Evolutionary conservation across 768 basidiomycete species (phyloP).

Genomic region (Pholiota microspora): DNA sequence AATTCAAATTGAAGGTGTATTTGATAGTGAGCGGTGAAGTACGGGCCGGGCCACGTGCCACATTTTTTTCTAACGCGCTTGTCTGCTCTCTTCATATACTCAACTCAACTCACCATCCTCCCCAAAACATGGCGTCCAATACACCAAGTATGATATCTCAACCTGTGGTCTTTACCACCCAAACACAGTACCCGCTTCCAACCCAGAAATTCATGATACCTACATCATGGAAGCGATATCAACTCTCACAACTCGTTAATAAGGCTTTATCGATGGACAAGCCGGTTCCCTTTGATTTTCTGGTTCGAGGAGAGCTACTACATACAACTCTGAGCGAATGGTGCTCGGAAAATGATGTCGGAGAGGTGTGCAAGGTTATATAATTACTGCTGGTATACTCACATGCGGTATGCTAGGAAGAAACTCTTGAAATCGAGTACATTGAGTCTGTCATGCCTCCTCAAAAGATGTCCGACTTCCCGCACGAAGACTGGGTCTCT

Average conservation of each 20-base stretch:
- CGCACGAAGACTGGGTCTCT: slow-evolving; percentile 95
- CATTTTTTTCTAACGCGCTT: background rate
- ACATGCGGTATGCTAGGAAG: slow-evolving; percentile 53
- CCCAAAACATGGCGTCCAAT: slow-evolving; percentile 1
- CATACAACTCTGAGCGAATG: slow-evolving; percentile 70
- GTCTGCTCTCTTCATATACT: background rate
- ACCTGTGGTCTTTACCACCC: slow-evolving; percentile 72
- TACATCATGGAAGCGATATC: slow-evolving; percentile 87
- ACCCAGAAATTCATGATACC: slow-evolving; percentile 94
- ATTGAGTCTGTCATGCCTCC: slow-evolving; percentile 88
- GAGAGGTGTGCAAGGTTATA: slow-evolving; percentile 49
- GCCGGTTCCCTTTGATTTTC: slow-evolving; percentile 90
- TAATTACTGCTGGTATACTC: background rate
- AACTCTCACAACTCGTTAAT: slow-evolving; percentile 95
- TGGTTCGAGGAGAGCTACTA: slow-evolving; percentile 81
- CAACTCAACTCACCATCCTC: background rate
- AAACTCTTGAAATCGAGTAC: slow-evolving; percentile 90
- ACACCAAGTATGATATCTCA: slow-evolving; percentile 23
- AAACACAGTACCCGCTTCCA: slow-evolving; percentile 71
- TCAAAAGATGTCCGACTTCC: slow-evolving; percentile 71
- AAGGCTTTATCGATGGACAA: slow-evolving; percentile 77
- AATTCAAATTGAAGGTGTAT: too few species aligned
- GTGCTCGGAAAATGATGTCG: slow-evolving; percentile 66
- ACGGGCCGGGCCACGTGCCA: too few species aligned
- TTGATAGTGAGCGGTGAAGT: too few species aligned